Evolutionary conservation across 164 flowering plant genomes (phyloP).

Genomic region (Stephania japonica): DNA sequence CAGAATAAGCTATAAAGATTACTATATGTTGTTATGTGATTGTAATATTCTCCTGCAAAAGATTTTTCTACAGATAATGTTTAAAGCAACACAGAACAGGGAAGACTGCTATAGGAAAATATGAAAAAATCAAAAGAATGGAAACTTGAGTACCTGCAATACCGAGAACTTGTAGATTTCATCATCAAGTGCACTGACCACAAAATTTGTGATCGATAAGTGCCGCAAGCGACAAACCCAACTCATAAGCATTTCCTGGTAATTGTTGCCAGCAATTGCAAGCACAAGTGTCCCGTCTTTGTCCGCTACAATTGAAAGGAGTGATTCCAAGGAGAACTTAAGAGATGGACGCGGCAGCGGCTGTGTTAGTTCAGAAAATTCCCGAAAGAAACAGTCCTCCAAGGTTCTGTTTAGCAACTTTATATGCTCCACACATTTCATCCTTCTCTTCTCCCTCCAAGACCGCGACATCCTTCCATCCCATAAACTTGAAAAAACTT

Average conservation of each 20-base stretch:
- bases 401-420: slow-evolving; percentile 20
- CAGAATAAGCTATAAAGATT: too few species aligned
- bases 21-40: too few species aligned
- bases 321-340: slow-evolving; percentile 59
- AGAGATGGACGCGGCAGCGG: slow-evolving; percentile 19
- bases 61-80: background rate
- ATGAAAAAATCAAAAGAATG: background rate
- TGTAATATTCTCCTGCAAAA: background rate
- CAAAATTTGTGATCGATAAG: slow-evolving; percentile 54
- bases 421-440: slow-evolving; percentile 31
- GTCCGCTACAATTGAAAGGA: slow-evolving; percentile 51
- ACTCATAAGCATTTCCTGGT: slow-evolving; percentile 94
- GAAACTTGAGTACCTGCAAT: slow-evolving; percentile 52
- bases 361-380: slow-evolving; percentile 20
- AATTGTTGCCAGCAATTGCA: slow-evolving; percentile 79
- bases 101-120: background rate
- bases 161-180: slow-evolving; percentile 71
- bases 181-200: slow-evolving; percentile 78
- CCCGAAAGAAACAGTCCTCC: slow-evolving; percentile 30
- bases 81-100: background rate
- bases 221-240: slow-evolving; percentile 87
- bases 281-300: slow-evolving; percentile 64
- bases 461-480: slow-evolving; percentile 27
- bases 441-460: slow-evolving; percentile 30
- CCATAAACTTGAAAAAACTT: slow-evolving; percentile 27